Percentiles rank a stretch among this genome's conserved stretches.
These are phyloP conservation scores for Sclerotinia spermophila DNA, from an alignment of 2,329 filamentous ascomycete species.

Conservation along the genomic window DNA sequence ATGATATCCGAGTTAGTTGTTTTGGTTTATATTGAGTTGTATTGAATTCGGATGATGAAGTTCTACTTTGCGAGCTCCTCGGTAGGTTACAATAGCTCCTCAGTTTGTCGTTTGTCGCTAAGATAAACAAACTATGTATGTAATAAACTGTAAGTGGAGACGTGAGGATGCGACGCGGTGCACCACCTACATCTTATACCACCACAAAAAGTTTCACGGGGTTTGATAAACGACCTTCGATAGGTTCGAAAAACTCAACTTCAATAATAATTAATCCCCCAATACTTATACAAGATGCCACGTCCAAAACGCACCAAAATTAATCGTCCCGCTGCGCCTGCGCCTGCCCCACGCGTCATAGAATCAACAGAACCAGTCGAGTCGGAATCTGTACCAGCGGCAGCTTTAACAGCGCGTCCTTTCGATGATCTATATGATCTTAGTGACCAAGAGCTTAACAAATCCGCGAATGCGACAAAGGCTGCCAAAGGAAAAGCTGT, in stretches of 20 bases:
- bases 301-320: constrained; percentile 10
- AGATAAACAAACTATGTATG: constrained; percentile 3
- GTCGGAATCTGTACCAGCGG: neutral
- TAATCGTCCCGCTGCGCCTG: neutral
- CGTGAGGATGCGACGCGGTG: neutral
- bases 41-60: neutral
- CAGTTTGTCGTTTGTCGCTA: neutral
- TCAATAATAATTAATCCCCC: neutral
- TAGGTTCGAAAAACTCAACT: neutral
- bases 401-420: constrained; percentile 10
- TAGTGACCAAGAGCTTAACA: constrained; percentile 30
- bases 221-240: neutral
- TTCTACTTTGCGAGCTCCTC: neutral
- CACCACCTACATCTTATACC: neutral
- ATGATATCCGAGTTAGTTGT: neutral
- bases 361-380: neutral
- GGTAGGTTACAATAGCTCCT: neutral
- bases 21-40: neutral
- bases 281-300: neutral
- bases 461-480: constrained; percentile 22
- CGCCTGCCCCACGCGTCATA: neutral
- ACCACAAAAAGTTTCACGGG: neutral
- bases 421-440: constrained; percentile 36
- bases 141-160: neutral
- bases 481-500: constrained; percentile 26